A percentile compares a stretch with the other conserved stretches of the same genome.
Evolutionary conservation across 2,329 filamentous ascomycete species (phyloP).

Genomic region (Magnaporthiopsis incrustans): DNA sequence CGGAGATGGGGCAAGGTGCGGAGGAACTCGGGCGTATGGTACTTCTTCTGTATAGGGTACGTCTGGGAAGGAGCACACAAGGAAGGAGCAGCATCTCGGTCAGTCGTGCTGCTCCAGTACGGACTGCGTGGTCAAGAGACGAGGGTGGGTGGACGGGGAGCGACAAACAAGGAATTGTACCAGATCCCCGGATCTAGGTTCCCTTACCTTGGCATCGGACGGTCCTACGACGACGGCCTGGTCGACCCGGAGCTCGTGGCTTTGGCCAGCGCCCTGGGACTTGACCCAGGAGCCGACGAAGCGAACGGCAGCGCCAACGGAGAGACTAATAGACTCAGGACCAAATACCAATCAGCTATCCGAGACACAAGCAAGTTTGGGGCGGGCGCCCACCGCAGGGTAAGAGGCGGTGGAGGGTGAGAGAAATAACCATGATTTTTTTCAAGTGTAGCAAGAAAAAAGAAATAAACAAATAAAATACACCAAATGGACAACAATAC

Average conservation of each 20-base stretch:
- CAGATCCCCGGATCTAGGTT: background rate
- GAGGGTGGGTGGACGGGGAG: background rate
- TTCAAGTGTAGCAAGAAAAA: slow-evolving; percentile 9
- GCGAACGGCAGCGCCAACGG: slow-evolving; percentile 72
- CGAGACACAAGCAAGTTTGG: background rate
- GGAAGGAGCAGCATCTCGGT: background rate
- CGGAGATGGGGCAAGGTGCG: slow-evolving; percentile 84
- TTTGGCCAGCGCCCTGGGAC: slow-evolving; percentile 61
- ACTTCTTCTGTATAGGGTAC: slow-evolving; percentile 94
- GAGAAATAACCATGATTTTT: background rate
- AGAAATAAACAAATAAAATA: background rate
- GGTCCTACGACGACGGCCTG: slow-evolving; percentile 63
- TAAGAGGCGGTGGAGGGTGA: background rate
- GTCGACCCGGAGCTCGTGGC: slow-evolving; percentile 71
- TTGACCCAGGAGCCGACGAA: slow-evolving; percentile 70
- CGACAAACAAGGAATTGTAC: background rate
- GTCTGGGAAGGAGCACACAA: slow-evolving; percentile 41
- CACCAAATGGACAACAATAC: slow-evolving; percentile 4
- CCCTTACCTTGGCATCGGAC: slow-evolving; percentile 68
- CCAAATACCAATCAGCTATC: background rate
- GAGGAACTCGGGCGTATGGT: slow-evolving; percentile 81
- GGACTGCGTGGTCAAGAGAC: background rate
- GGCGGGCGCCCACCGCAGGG: background rate
- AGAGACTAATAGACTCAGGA: slow-evolving; percentile 47
- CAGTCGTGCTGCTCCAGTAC: background rate